A percentile compares a stretch with the other conserved stretches of the same genome.
Conservation (phyloP, 208 protist genomes). For the Angomonas ambiguus region DNA sequence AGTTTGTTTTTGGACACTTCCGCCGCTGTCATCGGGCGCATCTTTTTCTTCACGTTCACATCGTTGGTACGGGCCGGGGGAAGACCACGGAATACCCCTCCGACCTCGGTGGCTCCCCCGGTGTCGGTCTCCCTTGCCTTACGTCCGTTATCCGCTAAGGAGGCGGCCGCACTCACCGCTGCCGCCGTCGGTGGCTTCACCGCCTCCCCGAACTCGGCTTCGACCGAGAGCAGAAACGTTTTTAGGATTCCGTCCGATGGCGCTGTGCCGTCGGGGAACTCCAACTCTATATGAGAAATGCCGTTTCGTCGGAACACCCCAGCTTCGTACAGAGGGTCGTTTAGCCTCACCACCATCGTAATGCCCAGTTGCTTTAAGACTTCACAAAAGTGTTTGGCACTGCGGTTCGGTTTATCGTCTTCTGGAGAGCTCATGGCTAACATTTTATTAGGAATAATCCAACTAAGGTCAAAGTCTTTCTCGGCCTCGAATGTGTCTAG, state of each 20-base stretch:
- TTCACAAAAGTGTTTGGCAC: conserved; percentile 36
- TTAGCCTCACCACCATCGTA: conserved; percentile 91
- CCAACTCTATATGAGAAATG: conserved; percentile 92
- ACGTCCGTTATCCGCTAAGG: not conserved
- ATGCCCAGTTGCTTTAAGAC: conserved; percentile 75
- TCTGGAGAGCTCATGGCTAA: conserved; percentile 89
- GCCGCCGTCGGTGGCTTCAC: conserved; percentile 9
- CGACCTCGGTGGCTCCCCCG: conserved; percentile 8
- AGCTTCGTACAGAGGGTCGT: conserved; percentile 90
- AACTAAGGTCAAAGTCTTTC: conserved; percentile 91
- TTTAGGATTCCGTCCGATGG: conserved; percentile 83
- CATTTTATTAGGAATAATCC: conserved; percentile 92
- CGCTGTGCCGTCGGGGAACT: conserved; percentile 91
- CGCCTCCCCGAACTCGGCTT: conserved; percentile 45
- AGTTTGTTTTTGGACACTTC: not conserved
- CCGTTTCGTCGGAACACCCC: conserved; percentile 75
- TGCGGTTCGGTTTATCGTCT: conserved; percentile 26
- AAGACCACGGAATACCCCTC: conserved; percentile 34
- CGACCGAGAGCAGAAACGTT: conserved; percentile 82
- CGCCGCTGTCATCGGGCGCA: not conserved
- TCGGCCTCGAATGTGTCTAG: conserved; percentile 81
- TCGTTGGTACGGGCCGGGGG: conserved; percentile 25
- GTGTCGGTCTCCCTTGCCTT: not conserved
- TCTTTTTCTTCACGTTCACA: not conserved
- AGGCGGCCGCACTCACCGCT: not conserved